These are phyloP conservation scores for Aureobasidium sp. DNA, from an alignment of 2,329 filamentous ascomycete species.

Conservation along the genomic window DNA sequence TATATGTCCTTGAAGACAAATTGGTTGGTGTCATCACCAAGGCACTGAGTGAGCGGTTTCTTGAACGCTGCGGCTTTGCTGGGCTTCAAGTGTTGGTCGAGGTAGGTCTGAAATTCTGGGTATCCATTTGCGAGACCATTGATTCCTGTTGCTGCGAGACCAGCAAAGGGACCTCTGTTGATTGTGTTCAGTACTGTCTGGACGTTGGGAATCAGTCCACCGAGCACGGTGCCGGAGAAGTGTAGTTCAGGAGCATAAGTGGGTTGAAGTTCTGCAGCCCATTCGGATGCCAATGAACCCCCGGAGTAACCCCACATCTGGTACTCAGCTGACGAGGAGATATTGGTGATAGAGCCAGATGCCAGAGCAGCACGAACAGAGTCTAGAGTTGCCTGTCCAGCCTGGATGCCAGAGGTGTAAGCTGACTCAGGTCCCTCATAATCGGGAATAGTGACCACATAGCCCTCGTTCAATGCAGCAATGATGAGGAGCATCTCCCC, in stretches of 20 bases:
- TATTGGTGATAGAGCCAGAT: conserved; percentile 15
- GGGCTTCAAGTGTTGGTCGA: conserved; percentile 20
- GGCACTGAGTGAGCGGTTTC: conserved; percentile 1
- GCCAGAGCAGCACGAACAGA: conserved; percentile 30
- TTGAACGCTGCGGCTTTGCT: conserved; percentile 22
- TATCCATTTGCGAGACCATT: conserved; percentile 29
- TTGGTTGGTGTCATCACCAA: conserved; percentile 10
- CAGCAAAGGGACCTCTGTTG: conserved; percentile 29
- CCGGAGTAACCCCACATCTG: conserved; percentile 32
- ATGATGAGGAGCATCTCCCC: conserved; percentile 12
- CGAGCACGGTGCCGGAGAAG: conserved; percentile 34
- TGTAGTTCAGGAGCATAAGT: conserved; percentile 33
- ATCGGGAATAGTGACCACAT: conserved; percentile 30
- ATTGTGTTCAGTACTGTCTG: conserved; percentile 29
- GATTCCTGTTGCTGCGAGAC: conserved; percentile 30
- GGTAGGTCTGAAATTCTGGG: conserved; percentile 26
- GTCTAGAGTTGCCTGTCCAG: conserved; percentile 33
- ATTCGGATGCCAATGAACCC: conserved; percentile 30
- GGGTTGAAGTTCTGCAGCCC: conserved; percentile 30
- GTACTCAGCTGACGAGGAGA: conserved; percentile 1
- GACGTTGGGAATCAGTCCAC: conserved; percentile 36
- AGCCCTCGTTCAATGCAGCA: conserved; percentile 28
- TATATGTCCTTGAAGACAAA: conserved; percentile 25
- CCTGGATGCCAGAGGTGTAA: conserved; percentile 28
- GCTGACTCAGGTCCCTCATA: conserved; percentile 30